Evolutionary conservation across 2,329 filamentous ascomycete genomes (phyloP), one percentile per base, ranked within the genome.

Genomic region (Scortechinia acanthostroma): DNA sequence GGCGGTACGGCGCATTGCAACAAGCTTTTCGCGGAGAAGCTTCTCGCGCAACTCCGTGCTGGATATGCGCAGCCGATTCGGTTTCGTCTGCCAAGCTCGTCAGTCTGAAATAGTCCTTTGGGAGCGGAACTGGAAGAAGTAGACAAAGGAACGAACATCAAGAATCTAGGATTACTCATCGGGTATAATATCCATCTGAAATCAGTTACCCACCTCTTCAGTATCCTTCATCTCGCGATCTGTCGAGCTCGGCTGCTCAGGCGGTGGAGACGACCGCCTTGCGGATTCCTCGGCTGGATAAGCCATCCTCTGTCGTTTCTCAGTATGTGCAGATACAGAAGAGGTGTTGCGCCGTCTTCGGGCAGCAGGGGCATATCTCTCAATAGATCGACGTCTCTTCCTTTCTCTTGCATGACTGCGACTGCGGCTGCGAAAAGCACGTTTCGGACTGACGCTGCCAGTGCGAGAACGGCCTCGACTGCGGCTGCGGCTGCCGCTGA

Each of bases 251-350:
- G 25, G 25, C n/a, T 10, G 25, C n/a, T 10, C 10, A 10, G 25
- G 25, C n/a, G 25, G 25, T 30, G 25, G 25, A n/a, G n/a, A n/a
- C n/a, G n/a, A n/a, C n/a, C n/a, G 55, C 62, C 63, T 69, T 57
- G 64, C 61, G 63, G 69, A 60, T 64, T 66, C 62, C 62, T 67
- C 65, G 57, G 62, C 70, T 72, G 62, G 63, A 77, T 81, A 76
- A 80, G 71, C 74, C 59, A 69, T 70, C 63, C 65, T 75, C 61
- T 69, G 61, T 65, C 64, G 70, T 57, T 60, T 59, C 58, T 65
- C 68, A 60, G 70, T 66, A 56, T 51, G 50, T 49, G 55, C 52
- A 45, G 74, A 73, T 58, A 66, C 66, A 50, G 73, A 73, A 51
- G 75, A 76, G 51, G 65, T 66, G 58, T 69, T 75, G 53, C 66